phyloP scores from a whole-genome alignment of 495 filamentous ascomycete genomes.

The Immersiella caudata region DNA sequence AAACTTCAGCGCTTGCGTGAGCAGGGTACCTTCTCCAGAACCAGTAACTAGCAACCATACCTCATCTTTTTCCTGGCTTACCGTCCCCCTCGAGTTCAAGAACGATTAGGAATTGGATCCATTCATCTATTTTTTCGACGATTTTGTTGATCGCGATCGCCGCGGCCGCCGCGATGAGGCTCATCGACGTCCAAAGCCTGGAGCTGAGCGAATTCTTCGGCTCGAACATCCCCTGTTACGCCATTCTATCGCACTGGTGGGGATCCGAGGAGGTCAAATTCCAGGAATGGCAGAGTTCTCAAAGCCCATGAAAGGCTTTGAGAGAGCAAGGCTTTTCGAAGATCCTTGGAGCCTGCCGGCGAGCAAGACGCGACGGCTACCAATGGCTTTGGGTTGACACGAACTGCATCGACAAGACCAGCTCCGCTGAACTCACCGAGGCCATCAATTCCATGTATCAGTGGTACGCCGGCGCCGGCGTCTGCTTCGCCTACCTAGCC shows the following conservation, averaged over 20 bases:
- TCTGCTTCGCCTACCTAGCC: conserved; percentile 40
- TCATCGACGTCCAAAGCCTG: not conserved
- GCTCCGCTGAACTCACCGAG: not conserved
- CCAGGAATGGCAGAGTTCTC: conserved; percentile 1
- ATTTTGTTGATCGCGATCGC: no score
- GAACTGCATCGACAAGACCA: conserved; percentile 36
- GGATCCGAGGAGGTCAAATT: conserved; percentile 19
- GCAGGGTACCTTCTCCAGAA: no score
- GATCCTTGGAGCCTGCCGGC: conserved; percentile 19
- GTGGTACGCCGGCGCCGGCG: conserved; percentile 30
- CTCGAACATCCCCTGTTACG: conserved; percentile 16
- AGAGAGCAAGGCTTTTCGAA: conserved; percentile 29
- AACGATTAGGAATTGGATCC: no score
- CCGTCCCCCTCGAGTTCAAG: no score
- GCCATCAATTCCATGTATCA: not conserved
- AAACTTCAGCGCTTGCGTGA: no score
- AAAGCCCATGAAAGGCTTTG: not conserved
- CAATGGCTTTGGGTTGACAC: conserved; percentile 28
- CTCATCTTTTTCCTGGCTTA: no score
- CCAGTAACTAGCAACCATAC: no score
- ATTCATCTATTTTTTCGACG: no score
- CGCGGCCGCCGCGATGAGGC: not conserved
- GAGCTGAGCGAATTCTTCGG: not conserved
- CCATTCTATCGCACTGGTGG: conserved; percentile 28
- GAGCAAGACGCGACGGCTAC: conserved; percentile 10